Evolutionary conservation across 306 rosid species (phyloP), one percentile per base, ranked within the genome.

Genomic region (Prunus persica): DNA sequence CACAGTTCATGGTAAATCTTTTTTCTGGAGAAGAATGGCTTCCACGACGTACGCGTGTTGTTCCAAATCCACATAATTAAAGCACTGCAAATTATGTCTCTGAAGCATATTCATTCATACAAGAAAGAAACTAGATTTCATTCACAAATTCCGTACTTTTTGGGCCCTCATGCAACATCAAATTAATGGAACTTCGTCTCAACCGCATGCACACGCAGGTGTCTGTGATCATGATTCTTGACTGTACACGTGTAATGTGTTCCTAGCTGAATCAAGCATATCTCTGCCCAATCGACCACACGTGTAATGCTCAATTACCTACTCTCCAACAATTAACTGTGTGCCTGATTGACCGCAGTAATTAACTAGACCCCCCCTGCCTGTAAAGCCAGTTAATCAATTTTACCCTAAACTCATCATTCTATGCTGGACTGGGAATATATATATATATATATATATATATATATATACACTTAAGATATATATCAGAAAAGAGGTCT

Each of bases 1-100:
- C 62, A 28, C 27, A 28, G 74, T 70, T 70, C 5, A 60, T 54
- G 16, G 16, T 49, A 49, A 49, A 49, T 3, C 41, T 6, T 34
- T 25, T 72, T 22, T 72, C 25, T 60, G 68, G 57, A n/a, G 22
- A 58, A 73, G 25, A 43, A 20, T 32, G 5, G 57, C 55, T 43
- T 58, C 77, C 77, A 43, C 43, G 43, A 38, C 43, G 43, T 38
- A 38, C 77, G 25, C 30, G 50, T 58, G 64, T 43, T 73, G 57
- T 60, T 60, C 49, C 50, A 72, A 73, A 73, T 16, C 25, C 16
- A 25, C 67, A 45, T 73, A 30, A 73, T 73, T 72, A 73, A 73
- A 73, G 77, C 25, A 57, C 76, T 58, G 68, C n/a, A 73, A 25
- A 60, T 61, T 13, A 73, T 45, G 64, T 73, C 77, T 43, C 77